Conservation (phyloP, 2,329 filamentous ascomycete species). For the Paecilomyces formosus region DNA sequence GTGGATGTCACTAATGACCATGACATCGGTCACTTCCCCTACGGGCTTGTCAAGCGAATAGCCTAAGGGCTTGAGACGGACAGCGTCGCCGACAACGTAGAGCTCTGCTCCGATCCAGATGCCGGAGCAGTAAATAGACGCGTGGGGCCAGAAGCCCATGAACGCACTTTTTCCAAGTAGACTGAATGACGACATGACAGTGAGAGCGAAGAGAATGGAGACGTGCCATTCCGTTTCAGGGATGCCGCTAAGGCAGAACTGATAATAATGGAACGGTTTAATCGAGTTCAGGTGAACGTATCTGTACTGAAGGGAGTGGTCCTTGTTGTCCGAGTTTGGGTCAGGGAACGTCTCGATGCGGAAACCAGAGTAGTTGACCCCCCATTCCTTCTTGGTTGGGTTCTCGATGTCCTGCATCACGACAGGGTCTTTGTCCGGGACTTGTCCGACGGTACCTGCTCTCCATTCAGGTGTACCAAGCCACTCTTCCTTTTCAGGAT, state of each 20-base stretch:
- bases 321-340: constrained; percentile 44
- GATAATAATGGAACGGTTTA: constrained; percentile 49
- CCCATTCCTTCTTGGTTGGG: constrained; percentile 30
- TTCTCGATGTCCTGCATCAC: constrained; percentile 40
- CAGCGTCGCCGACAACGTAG: constrained; percentile 45
- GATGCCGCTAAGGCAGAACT: constrained; percentile 39
- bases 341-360: constrained; percentile 51
- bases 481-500: constrained; percentile 22
- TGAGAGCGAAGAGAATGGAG: constrained; percentile 49
- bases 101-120: constrained; percentile 53
- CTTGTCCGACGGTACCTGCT: constrained; percentile 49
- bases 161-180: constrained; percentile 47
- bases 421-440: constrained; percentile 34
- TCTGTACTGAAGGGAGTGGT: constrained; percentile 45
- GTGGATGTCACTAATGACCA: constrained; percentile 48
- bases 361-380: constrained; percentile 46
- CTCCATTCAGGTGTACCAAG: constrained; percentile 44
- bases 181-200: constrained; percentile 46
- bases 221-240: constrained; percentile 40
- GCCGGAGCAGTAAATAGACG: constrained; percentile 45
- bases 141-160: constrained; percentile 48
- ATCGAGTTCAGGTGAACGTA: constrained; percentile 49
- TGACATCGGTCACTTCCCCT: constrained; percentile 40
- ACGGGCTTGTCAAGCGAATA: constrained; percentile 11
- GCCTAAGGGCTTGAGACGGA: constrained; percentile 41